Base-by-base conservation (phyloP, 2,329 filamentous ascomycete species). In the Fusarium penzigii region DNA sequence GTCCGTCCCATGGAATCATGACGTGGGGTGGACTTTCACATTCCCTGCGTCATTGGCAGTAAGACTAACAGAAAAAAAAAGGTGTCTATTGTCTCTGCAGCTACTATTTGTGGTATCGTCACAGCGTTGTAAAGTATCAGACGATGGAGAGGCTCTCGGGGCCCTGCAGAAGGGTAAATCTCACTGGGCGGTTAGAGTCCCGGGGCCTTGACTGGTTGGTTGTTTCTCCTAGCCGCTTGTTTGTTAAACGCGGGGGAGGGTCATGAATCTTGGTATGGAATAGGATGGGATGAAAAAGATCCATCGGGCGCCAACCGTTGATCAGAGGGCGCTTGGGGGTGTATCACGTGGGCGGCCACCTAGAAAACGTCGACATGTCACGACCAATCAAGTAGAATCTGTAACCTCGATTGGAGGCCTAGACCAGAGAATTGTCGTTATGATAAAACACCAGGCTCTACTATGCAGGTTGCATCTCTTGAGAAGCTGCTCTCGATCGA, bases 371-470 rank as follows among this genome's bases (percentile, higher is more conserved):
- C 20, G 20, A 25, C 20, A 25, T 25, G 20, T 25, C 20, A 39
- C 13, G n/a, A 50, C 57, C 57, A 59, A 59, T 59, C 25, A 46
- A 25, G 25, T 38, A 34, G 39, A 25, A 13, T 29, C 29, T 55
- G 51, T 60, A 60, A 40, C 57, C 57, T 60, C 57, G 36, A 44
- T 25, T 40, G n/a, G 29, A 44, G 55, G 44, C 42, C 55, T 42
- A 29, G 17, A 49, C 29, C 25, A 42, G 44, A 47, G 44, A 54
- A 25, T 25, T 25, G 20, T 7, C 20, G 4, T 25, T 25, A 7
- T n/a, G n/a, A n/a, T n/a, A n/a, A n/a, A n/a, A n/a, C n/a, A n/a
- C n/a, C n/a, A n/a, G n/a, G n/a, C n/a, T 25, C 20, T 25, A 25
- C 7, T 25, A 25, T 25, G 7, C 20, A 25, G 20, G 7, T 5